Percentiles rank a stretch among this genome's conserved stretches.
Evolutionary conservation across 192 early-diverging fungal species (phyloP).

Genomic region (Coemansia sp.): DNA sequence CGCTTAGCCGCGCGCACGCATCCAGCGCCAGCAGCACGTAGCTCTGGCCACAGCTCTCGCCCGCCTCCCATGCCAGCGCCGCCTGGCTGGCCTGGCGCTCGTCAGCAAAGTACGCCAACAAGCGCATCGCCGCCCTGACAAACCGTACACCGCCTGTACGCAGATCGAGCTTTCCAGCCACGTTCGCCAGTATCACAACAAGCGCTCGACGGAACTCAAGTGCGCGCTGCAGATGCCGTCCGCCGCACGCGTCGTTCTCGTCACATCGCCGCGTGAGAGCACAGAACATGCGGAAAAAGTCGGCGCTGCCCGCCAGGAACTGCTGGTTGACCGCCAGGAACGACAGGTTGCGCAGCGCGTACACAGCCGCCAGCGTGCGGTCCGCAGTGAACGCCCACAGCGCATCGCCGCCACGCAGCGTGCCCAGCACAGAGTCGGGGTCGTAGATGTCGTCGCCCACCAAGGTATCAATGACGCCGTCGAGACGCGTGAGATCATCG

Average conservation of each 20-base stretch:
- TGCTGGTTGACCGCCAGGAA: conserved; percentile 44
- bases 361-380: conserved; percentile 38
- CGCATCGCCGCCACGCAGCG: conserved; percentile 30
- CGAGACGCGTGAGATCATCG: conserved; percentile 26
- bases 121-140: conserved; percentile 17
- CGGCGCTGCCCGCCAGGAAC: conserved; percentile 24
- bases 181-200: conserved; percentile 29
- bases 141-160: conserved; percentile 2
- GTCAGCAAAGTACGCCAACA: conserved; percentile 42
- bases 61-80: conserved; percentile 10
- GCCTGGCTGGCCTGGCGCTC: conserved; percentile 20
- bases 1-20: conserved; percentile 23
- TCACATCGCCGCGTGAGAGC: conserved; percentile 20
- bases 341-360: conserved; percentile 42
- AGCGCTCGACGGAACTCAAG: conserved; percentile 42
- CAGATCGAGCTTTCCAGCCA: conserved; percentile 31
- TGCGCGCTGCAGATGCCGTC: conserved; percentile 25
- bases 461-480: conserved; percentile 19
- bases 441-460: conserved; percentile 45
- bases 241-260: conserved; percentile 1
- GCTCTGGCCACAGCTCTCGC: conserved; percentile 20
- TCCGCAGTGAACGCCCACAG: conserved; percentile 50
- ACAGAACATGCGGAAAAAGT: conserved; percentile 30
- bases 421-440: conserved; percentile 25
- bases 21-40: conserved; percentile 34